Conservation (phyloP, 805 yeast species). For the Starmerella floris region DNA sequence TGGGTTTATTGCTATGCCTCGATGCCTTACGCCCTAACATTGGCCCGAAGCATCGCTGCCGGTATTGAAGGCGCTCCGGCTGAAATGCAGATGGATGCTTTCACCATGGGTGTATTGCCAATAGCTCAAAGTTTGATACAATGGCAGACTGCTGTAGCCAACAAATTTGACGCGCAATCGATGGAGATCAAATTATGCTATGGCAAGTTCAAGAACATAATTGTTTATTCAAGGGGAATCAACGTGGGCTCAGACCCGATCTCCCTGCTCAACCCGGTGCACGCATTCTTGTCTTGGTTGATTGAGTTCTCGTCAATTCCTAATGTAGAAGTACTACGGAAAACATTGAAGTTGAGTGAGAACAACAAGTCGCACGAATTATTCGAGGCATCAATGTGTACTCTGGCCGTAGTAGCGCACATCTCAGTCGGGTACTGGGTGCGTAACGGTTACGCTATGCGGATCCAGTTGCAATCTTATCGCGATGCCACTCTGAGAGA, state of each 20-base stretch:
- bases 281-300: constrained; percentile 58
- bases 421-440: constrained; percentile 89
- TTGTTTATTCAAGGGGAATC: constrained; percentile 27
- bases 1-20: constrained; percentile 62
- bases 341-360: constrained; percentile 11
- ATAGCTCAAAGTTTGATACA: constrained; percentile 1
- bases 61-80: constrained; percentile 18
- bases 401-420: constrained; percentile 66
- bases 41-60: constrained; percentile 27
- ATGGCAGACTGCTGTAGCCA: constrained; percentile 3
- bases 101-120: background rate
- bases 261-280: constrained; percentile 70
- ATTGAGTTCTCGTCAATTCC: constrained; percentile 37
- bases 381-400: constrained; percentile 65
- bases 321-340: constrained; percentile 18
- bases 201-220: background rate
- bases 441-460: constrained; percentile 72
- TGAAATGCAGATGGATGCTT: background rate
- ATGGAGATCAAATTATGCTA: background rate
- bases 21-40: constrained; percentile 50
- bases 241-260: constrained; percentile 38
- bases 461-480: constrained; percentile 68
- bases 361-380: constrained; percentile 24
- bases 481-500: constrained; percentile 68
- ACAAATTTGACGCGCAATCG: background rate